Evolutionary conservation across 1,284 basidiomycete genomes (phyloP), one percentile per base, ranked within the genome.

Genomic region (Apiotrichum gamsii): DNA sequence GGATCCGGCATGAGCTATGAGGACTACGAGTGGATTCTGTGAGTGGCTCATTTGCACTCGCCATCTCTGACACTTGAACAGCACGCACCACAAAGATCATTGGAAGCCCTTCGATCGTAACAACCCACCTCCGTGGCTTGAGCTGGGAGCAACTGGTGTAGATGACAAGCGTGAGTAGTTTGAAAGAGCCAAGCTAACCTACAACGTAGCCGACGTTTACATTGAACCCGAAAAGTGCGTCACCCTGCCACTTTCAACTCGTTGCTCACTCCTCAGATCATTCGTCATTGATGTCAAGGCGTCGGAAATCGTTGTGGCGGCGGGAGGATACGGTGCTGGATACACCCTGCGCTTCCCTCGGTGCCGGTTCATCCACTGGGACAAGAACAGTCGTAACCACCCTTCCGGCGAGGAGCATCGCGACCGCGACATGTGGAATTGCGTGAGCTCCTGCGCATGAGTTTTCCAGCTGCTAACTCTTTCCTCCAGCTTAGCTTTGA

Each of bases 261-360:
- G n/a, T n/a, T n/a, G n/a, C n/a, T n/a, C n/a, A n/a, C n/a, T 41
- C 25, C 14, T 8, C 41, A 70, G 69, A 43, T 71, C 70, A 1
- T 72, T 74, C 69, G 84, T 95, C 28, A 57, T 95, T 54, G 85
- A 85, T 58, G 80, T 95, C 47, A 95, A 95, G 68, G 91, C 87
- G 0, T 85, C 90, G 0, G 90, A 94, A 64, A 86, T 95, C 44
- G 81, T 81, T 2, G 73, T 77, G 11, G 79, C 86, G 16, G 69
- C 56, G 16, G 64, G 62, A 14, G 59, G 59, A 18, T 70, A 63
- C 31, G 66, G 64, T 5, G 49, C 58, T 9, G 62, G 60, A 3
- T 67, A 66, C 43, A 70, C 71, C 1, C 52, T 93, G 81, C 82
- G 90, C 20, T 94, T 94, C 61, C 90, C 90, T 25, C 80, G 90